phyloP scores from a whole-genome alignment of 2,329 filamentous ascomycete species.

The Myriosclerotinia duriaeana region DNA sequence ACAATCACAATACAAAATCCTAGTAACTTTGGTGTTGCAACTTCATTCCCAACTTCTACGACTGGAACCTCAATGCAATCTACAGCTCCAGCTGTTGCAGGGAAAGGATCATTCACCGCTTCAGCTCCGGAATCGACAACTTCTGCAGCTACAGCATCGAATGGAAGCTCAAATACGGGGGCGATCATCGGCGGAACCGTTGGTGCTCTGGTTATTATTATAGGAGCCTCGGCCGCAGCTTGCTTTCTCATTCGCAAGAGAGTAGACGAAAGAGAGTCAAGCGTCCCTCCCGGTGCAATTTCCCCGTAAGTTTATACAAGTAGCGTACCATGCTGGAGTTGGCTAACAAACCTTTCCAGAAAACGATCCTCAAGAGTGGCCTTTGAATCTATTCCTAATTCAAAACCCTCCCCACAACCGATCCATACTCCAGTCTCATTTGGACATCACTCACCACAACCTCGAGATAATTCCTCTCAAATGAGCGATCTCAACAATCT shows the following conservation, averaged over 20 bases:
- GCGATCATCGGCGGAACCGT: conserved; percentile 18
- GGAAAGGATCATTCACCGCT: conserved; percentile 13
- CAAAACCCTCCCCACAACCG: conserved; percentile 5
- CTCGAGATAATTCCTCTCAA: conserved; percentile 13
- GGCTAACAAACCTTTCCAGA: conserved; percentile 1
- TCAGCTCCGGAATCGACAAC: conserved; percentile 7
- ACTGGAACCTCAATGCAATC: conserved; percentile 13
- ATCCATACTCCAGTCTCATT: not conserved
- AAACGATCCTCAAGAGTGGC: not conserved
- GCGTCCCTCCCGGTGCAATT: not conserved
- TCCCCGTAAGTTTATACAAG: conserved; percentile 7
- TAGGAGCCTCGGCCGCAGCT: not conserved
- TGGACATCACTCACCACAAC: not conserved
- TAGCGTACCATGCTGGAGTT: not conserved
- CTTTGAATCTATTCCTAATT: conserved; percentile 11
- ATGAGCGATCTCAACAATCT: not conserved
- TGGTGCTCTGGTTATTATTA: conserved; percentile 7
- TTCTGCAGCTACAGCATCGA: not conserved
- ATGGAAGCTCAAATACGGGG: conserved; percentile 5
- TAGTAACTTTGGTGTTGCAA: conserved; percentile 18
- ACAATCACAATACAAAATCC: conserved; percentile 21
- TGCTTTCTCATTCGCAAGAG: conserved; percentile 10
- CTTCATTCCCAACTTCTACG: conserved; percentile 18
- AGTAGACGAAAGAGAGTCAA: not conserved
- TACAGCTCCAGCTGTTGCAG: conserved; percentile 18